A percentile compares a stretch with the other conserved stretches of the same genome.
These are phyloP conservation scores for Calonectria leucothoes DNA, from an alignment of 2,329 filamentous ascomycete genomes.

Conservation along the genomic window DNA sequence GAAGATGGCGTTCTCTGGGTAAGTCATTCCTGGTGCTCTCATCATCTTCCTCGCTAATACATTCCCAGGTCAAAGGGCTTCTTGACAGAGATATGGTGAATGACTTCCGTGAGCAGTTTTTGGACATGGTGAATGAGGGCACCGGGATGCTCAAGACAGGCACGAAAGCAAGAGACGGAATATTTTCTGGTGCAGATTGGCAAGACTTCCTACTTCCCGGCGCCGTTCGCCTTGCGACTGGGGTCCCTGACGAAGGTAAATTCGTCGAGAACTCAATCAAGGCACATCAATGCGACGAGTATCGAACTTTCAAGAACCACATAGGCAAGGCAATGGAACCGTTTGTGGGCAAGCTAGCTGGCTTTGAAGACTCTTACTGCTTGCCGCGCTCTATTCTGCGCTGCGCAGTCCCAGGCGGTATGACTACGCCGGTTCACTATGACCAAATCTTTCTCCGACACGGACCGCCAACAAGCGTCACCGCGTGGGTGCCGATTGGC, in stretches of 20 bases:
- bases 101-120: neutral
- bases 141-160: neutral
- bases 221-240: neutral
- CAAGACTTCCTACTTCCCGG: neutral
- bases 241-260: neutral
- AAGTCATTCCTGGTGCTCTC: neutral
- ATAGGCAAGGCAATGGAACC: neutral
- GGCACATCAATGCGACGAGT: neutral
- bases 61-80: neutral
- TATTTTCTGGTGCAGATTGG: neutral
- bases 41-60: neutral
- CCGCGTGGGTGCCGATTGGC: neutral
- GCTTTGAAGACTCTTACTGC: neutral
- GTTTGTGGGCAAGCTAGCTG: neutral
- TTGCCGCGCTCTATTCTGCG: neutral
- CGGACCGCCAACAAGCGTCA: neutral
- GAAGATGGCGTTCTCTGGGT: neutral
- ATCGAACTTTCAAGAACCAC: neutral
- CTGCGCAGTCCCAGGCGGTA: neutral
- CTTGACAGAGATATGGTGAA: neutral
- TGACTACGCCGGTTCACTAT: neutral
- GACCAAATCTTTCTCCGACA: neutral
- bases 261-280: neutral
- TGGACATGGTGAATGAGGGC: neutral
- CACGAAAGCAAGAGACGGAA: neutral